phyloP scores from a whole-genome alignment of 345 rosid genomes.

The Conringia planisiliqua region DNA sequence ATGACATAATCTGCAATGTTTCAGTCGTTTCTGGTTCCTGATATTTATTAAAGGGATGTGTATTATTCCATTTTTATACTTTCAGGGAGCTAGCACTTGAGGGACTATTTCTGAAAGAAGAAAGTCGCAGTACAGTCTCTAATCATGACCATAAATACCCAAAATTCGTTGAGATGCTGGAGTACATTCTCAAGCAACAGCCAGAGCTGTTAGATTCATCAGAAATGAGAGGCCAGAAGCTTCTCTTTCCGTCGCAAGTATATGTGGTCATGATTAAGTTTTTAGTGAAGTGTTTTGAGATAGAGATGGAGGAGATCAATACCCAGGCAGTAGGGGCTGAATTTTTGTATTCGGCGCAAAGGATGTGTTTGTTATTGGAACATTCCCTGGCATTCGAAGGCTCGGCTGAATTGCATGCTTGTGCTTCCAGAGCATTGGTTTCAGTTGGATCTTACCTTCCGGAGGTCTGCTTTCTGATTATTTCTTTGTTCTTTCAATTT shows the following conservation, averaged over 20 bases:
- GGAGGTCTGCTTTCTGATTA: constrained; percentile 50
- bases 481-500: constrained; percentile 1
- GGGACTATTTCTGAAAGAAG: constrained; percentile 76
- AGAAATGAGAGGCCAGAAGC: constrained; percentile 69
- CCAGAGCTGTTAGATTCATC: constrained; percentile 63
- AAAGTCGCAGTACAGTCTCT: constrained; percentile 37
- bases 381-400: constrained; percentile 87
- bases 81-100: constrained; percentile 84
- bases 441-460: constrained; percentile 74
- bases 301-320: constrained; percentile 59
- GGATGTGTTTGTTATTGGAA: constrained; percentile 70
- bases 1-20: neutral
- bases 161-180: constrained; percentile 65
- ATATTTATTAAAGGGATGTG: neutral
- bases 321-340: constrained; percentile 50
- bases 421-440: constrained; percentile 72
- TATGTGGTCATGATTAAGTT: constrained; percentile 75
- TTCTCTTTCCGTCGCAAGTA: constrained; percentile 71
- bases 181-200: constrained; percentile 71
- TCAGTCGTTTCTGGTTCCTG: constrained; percentile 9
- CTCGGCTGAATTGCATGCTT: constrained; percentile 80
- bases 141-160: constrained; percentile 59
- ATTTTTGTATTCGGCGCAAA: constrained; percentile 59
- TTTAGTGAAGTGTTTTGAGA: constrained; percentile 80
- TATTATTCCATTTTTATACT: neutral